Percentiles rank a stretch among this genome's conserved stretches.
Conservation (phyloP, 2,329 filamentous ascomycete species). For the Fusarium beomiforme region DNA sequence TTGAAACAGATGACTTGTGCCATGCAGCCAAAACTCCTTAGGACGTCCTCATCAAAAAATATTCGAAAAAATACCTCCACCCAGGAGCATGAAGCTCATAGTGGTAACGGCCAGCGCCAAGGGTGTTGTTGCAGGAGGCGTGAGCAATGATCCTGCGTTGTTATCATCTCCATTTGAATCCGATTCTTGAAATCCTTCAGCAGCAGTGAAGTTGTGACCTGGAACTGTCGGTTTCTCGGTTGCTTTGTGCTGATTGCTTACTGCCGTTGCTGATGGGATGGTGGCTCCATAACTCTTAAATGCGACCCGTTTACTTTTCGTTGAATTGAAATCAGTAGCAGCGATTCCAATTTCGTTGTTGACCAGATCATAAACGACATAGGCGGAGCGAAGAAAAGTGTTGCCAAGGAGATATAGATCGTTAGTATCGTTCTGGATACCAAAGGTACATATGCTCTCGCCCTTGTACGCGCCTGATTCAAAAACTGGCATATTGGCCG, state of each 20-base stretch:
- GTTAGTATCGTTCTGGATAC: conserved; percentile 61
- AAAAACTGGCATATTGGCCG: conserved; percentile 49
- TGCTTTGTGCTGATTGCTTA: conserved; percentile 52
- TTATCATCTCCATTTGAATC: conserved; percentile 7
- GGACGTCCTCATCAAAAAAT: conserved; percentile 13
- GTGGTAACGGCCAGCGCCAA: conserved; percentile 31
- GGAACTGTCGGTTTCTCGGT: conserved; percentile 26
- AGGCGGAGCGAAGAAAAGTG: conserved; percentile 68
- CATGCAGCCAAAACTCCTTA: conserved; percentile 3
- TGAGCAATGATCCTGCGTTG: conserved; percentile 28
- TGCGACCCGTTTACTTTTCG: conserved; percentile 58
- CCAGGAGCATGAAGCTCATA: conserved; percentile 38
- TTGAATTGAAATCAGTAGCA: conserved; percentile 65
- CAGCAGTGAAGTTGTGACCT: conserved; percentile 40
- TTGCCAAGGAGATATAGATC: conserved; percentile 63
- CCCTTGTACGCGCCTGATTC: conserved; percentile 54
- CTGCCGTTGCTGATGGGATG: conserved; percentile 61
- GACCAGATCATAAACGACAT: conserved; percentile 68
- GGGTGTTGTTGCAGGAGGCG: conserved; percentile 19
- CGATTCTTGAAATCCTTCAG: conserved; percentile 46
- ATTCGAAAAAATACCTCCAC: conserved; percentile 29
- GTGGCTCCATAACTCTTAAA: conserved; percentile 60
- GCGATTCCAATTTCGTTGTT: conserved; percentile 67
- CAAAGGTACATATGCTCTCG: conserved; percentile 63
- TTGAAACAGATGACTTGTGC: conserved; percentile 4